Evolutionary conservation across 176 grass and related monocot species (phyloP).

Genomic region (Musa schizocarpa): DNA sequence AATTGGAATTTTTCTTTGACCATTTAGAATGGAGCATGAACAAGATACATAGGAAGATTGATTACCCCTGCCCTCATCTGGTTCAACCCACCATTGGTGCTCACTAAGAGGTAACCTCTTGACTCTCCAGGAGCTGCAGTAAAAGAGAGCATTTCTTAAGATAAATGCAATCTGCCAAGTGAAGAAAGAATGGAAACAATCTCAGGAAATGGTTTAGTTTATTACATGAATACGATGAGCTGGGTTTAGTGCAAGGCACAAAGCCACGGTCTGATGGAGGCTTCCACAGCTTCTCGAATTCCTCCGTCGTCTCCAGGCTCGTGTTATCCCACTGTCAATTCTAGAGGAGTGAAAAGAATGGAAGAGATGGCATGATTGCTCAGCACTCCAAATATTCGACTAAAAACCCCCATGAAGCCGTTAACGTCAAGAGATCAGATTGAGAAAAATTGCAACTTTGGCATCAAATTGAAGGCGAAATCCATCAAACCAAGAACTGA

Average conservation of each 20-base stretch:
- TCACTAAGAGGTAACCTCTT: constrained; percentile 73
- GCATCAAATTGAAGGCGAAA: no score
- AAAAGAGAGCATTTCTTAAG: not conserved
- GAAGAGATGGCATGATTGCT: constrained; percentile 21
- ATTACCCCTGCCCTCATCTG: constrained; percentile 98
- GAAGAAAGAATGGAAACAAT: not conserved
- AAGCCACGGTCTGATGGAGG: constrained; percentile 38
- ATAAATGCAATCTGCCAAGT: not conserved
- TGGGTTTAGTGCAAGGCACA: constrained; percentile 46
- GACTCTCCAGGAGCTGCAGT: constrained; percentile 42
- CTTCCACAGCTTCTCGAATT: constrained; percentile 54
- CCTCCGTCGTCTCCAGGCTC: constrained; percentile 5
- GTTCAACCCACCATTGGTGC: constrained; percentile 93
- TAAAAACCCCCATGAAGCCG: not conserved
- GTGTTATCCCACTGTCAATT: constrained; percentile 65
- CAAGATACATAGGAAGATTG: not conserved
- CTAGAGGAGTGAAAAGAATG: constrained; percentile 33
- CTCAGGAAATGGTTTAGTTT: not conserved
- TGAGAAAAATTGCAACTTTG: not conserved
- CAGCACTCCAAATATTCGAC: not conserved
- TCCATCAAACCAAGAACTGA: no score
- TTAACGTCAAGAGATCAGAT: not conserved
- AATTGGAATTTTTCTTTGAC: no score
- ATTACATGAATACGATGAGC: constrained; percentile 36
- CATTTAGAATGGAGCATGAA: not conserved